Evolutionary conservation across 192 early-diverging fungal species (phyloP), one percentile per base, ranked within the genome.

Genomic region (Umbelopsis sp.): DNA sequence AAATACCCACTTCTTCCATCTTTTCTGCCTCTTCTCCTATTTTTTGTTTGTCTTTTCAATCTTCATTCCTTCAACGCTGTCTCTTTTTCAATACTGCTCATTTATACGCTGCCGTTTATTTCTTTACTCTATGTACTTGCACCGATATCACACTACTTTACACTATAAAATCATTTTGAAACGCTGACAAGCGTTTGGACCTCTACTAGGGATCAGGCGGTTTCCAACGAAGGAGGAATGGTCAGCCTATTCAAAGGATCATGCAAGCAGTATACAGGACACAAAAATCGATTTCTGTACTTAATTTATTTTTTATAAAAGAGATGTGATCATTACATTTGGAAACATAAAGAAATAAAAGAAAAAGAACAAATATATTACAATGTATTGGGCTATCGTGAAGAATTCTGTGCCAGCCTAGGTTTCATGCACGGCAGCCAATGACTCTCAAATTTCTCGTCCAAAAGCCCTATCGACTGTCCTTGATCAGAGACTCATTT

Each of bases 401-500:
- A 62, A 54, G 26, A 62, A 49, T n/a, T 49, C 56, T 62, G 56
- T 62, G 12, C 56, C 56, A 62, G 56, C 56, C 56, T 20, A 34
- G 32, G 56, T 62, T 62, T 11, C 56, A 62, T 32, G 56, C 56
- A 34, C 26, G 16, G 56, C 31, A 62, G 56, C 56, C 56, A n/a
- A 8, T 62, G 14, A 34, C 14, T 49, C 47, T 49, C 47, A 49
- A 49, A 49, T 21, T 49, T 49, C 38, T 41, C 38, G 12, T 49
- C 47, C 47, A 17, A 17, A 7, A 49, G 20, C 16, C 16, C 47
- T 62, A 34, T 20, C 31, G 7, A 12, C 31, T 36, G n/a, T 68
- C 7, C 12, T 14, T 38, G 10, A 22, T 26, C 11, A 26, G 49
- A 20, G 10, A 7, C 3, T 49, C 54, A 67, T 53, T 77, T 77